Evolutionary conservation across 352 stramenopile species (phyloP).

Genomic region (Phytopythium mirpurense): DNA sequence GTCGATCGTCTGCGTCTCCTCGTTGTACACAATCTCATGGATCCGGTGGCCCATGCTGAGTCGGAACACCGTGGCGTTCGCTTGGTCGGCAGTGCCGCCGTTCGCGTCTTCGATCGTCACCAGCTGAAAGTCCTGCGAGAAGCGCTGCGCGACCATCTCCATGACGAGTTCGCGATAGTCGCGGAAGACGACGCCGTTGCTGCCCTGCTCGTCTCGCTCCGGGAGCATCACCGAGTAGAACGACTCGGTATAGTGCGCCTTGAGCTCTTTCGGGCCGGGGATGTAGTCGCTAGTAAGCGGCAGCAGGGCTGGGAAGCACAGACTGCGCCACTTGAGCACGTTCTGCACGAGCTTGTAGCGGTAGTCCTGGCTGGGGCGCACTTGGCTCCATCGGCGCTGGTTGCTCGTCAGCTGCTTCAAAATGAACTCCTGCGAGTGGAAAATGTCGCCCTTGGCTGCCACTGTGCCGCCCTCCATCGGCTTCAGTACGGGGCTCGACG

Average conservation of each 20-base stretch:
- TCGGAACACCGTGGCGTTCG: conserved; percentile 40
- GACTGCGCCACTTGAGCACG: conserved; percentile 96
- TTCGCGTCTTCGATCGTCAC: conserved; percentile 51
- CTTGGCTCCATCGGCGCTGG: conserved; percentile 95
- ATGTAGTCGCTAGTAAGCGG: conserved; percentile 91
- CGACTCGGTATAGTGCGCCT: conserved; percentile 79
- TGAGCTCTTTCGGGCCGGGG: conserved; percentile 66
- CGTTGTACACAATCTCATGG: conserved; percentile 85
- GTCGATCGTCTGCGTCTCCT: conserved; percentile 81
- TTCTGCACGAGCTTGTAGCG: conserved; percentile 70
- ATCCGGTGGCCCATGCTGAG: conserved; percentile 88
- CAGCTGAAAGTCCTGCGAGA: conserved; percentile 87
- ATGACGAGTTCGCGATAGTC: conserved; percentile 77
- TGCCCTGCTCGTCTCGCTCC: conserved; percentile 48
- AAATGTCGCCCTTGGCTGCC: conserved; percentile 59
- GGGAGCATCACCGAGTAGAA: conserved; percentile 84
- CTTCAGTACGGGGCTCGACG: conserved; percentile 49
- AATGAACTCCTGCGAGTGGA: conserved; percentile 70
- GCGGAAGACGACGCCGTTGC: conserved; percentile 52
- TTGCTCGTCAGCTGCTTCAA: conserved; percentile 89
- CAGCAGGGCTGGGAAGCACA: conserved; percentile 94
- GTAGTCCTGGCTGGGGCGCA: conserved; percentile 61
- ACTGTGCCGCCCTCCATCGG: conserved; percentile 22
- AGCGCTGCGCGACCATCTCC: conserved; percentile 82
- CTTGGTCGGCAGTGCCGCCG: conserved; percentile 17